Evolutionary conservation across 805 yeast genomes (phyloP), one percentile per base, ranked within the genome.

Genomic region (Yarrowia hollandica): DNA sequence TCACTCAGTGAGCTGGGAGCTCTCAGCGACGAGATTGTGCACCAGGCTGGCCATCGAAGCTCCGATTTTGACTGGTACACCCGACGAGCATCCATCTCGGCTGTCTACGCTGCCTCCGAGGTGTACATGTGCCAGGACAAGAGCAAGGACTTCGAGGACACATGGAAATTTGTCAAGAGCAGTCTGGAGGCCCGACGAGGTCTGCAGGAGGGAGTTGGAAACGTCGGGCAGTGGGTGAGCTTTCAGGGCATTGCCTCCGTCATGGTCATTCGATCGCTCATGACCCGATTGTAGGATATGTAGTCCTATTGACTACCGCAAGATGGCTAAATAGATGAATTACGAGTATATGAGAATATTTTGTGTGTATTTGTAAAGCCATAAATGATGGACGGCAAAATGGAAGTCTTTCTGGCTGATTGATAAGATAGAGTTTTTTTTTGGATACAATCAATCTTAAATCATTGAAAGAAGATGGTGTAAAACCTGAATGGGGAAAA

Each of bases 41-140:
- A 73, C 71, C 83, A 82, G 65, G 83, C 96, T 0, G 94, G 91
- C 10, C 97, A 91, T 68, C 67, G 71, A 57, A 80, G 94, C 18
- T 83, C 74, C 16, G 96, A 90, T 70, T 84, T 87, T 69, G 86
- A 89, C 3, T 92, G 99, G 99, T 92, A 92, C 71, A 76, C 95
- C n/a, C 88, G 90, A 68, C 77, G 99, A 64, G 74, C 86, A 14
- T 79, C 87, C 8, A 69, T 92, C 14, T 79, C 88, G 21, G 77
- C 86, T 1, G 79, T 86, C 1, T 89, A 88, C 70, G 86, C 87
- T 2, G 81, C 85, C 34, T 74, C 86, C 11, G 97, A 92, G 70
- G 73, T 89, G 62, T 89, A 81, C 74, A 86, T 86, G 94, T 75
- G 88, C 41, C 85, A 80, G 64, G 97, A 92, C 70, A 75, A 75